A percentile compares a stretch with the other conserved stretches of the same genome.
phyloP scores from a whole-genome alignment of 805 yeast genomes.

The Candida sphagnicola region DNA sequence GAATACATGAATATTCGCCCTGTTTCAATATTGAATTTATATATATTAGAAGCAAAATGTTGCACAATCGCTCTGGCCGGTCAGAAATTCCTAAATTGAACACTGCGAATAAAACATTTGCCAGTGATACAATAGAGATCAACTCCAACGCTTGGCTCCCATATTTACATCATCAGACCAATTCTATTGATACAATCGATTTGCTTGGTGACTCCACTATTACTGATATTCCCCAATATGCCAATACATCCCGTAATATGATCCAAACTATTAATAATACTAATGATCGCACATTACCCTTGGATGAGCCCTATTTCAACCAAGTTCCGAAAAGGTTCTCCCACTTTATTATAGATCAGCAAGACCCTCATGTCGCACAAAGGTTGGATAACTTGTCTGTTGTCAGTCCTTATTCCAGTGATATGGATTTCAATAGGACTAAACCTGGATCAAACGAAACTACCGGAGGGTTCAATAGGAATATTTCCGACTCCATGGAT shows the following conservation, averaged over 20 bases:
- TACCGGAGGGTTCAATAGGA: conserved; percentile 9
- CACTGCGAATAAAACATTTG: too few species aligned
- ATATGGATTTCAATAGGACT: conserved; percentile 4
- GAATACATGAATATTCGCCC: too few species aligned
- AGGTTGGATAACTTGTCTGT: conserved; percentile 17
- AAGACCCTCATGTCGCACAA: conserved; percentile 16
- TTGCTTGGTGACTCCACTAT: not conserved
- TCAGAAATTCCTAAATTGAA: too few species aligned
- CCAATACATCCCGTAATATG: not conserved
- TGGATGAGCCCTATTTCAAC: conserved; percentile 14
- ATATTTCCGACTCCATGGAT: conserved; percentile 35
- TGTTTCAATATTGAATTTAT: too few species aligned
- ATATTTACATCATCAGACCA: conserved; percentile 2
- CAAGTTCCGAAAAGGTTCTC: conserved; percentile 40
- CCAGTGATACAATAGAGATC: conserved; percentile 1
- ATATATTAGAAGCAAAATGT: too few species aligned
- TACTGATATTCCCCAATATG: not conserved
- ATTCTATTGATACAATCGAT: not conserved
- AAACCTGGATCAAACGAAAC: not conserved
- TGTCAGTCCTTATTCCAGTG: conserved; percentile 8
- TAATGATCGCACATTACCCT: not conserved
- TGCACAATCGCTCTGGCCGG: too few species aligned
- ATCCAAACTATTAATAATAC: conserved; percentile 1
- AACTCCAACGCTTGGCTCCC: conserved; percentile 2
- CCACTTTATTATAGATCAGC: conserved; percentile 36